phyloP scores from a whole-genome alignment of 2,329 filamentous ascomycete species.

The Cordyceps pruinosa region DNA sequence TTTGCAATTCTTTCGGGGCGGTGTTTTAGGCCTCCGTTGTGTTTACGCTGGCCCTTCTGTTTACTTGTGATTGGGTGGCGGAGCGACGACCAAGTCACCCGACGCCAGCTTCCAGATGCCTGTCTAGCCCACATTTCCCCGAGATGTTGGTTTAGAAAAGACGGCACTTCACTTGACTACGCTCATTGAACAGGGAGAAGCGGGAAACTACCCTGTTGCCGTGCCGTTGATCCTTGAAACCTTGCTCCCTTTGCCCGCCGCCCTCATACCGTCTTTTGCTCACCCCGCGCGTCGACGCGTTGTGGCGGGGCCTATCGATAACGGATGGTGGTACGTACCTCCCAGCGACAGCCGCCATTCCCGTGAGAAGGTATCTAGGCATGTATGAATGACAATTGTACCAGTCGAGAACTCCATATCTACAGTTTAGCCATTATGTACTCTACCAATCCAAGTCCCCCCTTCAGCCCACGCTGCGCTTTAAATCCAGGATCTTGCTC shows the following conservation, averaged over 20 bases:
- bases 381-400: too few species aligned
- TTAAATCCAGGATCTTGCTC: constrained; percentile 56
- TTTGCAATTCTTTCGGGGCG: not conserved
- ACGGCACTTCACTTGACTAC: too few species aligned
- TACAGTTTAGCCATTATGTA: too few species aligned
- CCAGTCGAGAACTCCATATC: too few species aligned
- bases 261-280: not conserved
- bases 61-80: not conserved
- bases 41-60: constrained; percentile 3
- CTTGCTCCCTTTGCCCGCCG: not conserved
- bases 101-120: too few species aligned
- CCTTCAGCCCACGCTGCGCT: constrained; percentile 28
- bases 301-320: constrained; percentile 13
- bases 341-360: too few species aligned
- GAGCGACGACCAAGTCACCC: too few species aligned
- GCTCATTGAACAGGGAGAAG: too few species aligned
- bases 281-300: constrained; percentile 13
- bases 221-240: not conserved
- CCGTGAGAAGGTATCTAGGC: too few species aligned
- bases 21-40: not conserved
- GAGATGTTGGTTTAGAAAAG: too few species aligned
- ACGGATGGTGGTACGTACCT: not conserved
- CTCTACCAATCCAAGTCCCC: too few species aligned
- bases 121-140: too few species aligned
- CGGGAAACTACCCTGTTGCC: not conserved